phyloP scores from a whole-genome alignment of 345 rosid genomes.

The Orychophragmus violaceus region DNA sequence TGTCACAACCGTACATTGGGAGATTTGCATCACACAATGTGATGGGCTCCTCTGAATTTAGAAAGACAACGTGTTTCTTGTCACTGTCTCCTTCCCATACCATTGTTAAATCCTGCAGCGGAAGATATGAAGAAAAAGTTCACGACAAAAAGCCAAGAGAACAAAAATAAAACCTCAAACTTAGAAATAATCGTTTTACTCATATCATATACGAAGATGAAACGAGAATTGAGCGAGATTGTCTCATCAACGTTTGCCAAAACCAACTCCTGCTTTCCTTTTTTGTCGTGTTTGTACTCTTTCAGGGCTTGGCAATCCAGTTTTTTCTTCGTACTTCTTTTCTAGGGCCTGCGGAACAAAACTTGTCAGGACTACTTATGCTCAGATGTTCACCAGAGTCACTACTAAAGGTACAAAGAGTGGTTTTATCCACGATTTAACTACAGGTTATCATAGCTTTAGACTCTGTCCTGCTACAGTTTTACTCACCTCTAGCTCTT shows the following conservation, averaged over 20 bases:
- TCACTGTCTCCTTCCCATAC: neutral
- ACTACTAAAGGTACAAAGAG: neutral
- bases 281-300: slow-evolving; percentile 45
- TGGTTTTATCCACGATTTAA: neutral
- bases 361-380: slow-evolving; percentile 9
- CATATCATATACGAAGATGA: slow-evolving; percentile 9
- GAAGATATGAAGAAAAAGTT: neutral
- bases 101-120: slow-evolving; percentile 17
- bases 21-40: slow-evolving; percentile 4
- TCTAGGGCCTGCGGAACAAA: slow-evolving; percentile 56
- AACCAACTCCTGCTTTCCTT: slow-evolving; percentile 66
- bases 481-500: slow-evolving; percentile 59
- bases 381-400: neutral
- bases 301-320: slow-evolving; percentile 81
- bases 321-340: slow-evolving; percentile 68
- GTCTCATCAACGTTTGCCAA: slow-evolving; percentile 56
- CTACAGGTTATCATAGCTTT: neutral
- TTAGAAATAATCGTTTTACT: neutral
- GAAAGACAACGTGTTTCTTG: slow-evolving; percentile 12
- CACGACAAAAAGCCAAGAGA: slow-evolving; percentile 2
- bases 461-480: neutral
- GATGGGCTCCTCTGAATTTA: slow-evolving; percentile 8
- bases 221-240: slow-evolving; percentile 8
- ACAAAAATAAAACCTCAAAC: neutral
- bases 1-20: slow-evolving; percentile 14